phyloP scores from a whole-genome alignment of 2,329 filamentous ascomycete species.

The Diplodia corticola region DNA sequence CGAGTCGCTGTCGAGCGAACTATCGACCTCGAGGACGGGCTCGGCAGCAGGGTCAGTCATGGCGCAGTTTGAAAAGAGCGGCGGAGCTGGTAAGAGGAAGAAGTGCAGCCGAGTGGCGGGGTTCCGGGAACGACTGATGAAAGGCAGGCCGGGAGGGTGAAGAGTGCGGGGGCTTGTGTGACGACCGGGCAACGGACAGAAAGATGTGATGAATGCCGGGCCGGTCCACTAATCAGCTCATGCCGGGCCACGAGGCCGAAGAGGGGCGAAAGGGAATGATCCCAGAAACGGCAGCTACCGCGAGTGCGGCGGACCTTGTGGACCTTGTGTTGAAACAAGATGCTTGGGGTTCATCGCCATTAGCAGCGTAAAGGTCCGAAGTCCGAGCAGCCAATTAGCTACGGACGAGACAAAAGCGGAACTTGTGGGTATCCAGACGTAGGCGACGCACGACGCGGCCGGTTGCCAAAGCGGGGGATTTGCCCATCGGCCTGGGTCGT shows the following conservation, averaged over 20 bases:
- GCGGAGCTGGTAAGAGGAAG: neutral
- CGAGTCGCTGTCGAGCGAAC: neutral
- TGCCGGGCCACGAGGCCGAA: neutral
- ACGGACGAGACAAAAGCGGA: neutral
- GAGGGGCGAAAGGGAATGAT: neutral
- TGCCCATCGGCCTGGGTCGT: neutral
- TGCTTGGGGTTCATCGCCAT: neutral
- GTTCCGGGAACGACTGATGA: neutral
- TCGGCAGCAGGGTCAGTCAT: neutral
- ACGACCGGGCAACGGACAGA: neutral
- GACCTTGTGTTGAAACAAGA: neutral
- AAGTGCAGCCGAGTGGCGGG: neutral
- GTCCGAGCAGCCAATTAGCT: neutral
- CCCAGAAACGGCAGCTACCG: neutral
- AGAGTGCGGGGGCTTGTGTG: neutral
- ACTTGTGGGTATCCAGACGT: neutral
- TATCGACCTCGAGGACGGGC: neutral
- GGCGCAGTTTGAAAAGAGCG: neutral
- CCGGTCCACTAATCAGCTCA: neutral
- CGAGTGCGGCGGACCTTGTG: neutral
- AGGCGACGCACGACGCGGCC: neutral
- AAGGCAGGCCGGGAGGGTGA: neutral
- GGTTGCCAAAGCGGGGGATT: neutral
- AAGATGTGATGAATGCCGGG: neutral
- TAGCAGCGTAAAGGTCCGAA: neutral